Percentiles rank a stretch among this genome's conserved stretches.
Conservation (phyloP, 495 filamentous ascomycete species). For the Neurospora sublineolata region DNA sequence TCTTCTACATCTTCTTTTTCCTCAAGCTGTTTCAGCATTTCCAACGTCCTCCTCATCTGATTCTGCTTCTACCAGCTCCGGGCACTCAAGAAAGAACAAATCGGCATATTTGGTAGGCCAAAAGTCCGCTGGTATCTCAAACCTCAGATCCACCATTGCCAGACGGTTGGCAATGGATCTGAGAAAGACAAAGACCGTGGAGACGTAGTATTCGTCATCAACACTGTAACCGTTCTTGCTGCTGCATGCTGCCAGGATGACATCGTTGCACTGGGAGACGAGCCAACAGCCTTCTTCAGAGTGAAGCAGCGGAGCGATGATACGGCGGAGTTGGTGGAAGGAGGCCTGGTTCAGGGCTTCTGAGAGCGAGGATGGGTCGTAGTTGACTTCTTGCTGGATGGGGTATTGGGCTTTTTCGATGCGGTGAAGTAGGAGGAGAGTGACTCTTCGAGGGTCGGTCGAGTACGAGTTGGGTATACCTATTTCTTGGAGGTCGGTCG, state of each 20-base stretch:
- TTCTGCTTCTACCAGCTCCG: neutral
- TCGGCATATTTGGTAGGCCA: neutral
- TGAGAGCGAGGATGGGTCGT: neutral
- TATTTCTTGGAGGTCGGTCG: neutral
- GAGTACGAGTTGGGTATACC: neutral
- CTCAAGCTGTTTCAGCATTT: neutral
- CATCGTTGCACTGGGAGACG: neutral
- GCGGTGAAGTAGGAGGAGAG: neutral
- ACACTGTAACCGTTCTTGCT: neutral
- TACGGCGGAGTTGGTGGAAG: neutral
- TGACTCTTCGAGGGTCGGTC: neutral
- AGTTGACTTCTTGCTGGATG: neutral
- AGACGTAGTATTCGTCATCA: neutral
- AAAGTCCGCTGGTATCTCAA: neutral
- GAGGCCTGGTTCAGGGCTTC: neutral
- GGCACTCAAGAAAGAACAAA: neutral
- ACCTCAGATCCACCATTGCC: neutral
- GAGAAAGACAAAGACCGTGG: neutral
- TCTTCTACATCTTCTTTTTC: neutral
- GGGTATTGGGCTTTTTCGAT: neutral
- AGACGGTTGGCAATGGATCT: neutral
- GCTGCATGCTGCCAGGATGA: neutral
- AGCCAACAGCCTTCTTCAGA: neutral
- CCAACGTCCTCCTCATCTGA: neutral
- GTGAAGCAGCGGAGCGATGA: conserved; percentile 1